Conservation (phyloP, 192 early-diverging fungal genomes). For the Haplosporangium gracile region DNA sequence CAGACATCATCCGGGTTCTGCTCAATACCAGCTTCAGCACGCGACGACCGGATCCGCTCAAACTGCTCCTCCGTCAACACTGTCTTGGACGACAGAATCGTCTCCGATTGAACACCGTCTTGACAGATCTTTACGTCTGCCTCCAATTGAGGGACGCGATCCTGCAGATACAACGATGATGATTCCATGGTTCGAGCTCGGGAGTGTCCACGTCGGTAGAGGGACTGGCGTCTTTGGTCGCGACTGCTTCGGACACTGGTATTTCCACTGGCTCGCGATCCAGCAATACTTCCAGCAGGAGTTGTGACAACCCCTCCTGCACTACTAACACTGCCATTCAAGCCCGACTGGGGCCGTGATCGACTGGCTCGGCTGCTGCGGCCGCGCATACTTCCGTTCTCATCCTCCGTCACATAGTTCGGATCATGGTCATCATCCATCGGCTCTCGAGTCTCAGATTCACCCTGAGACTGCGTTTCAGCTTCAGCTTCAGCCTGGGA, state of each 20-base stretch:
- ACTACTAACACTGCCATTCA: not conserved
- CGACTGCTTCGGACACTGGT: not conserved
- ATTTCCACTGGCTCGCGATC: not conserved
- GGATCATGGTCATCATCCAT: not conserved
- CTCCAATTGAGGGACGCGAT: conserved; percentile 33
- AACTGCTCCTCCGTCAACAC: conserved; percentile 39
- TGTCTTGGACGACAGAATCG: conserved; percentile 31
- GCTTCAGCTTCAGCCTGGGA: not conserved
- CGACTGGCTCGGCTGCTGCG: not conserved
- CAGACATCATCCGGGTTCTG: conserved; percentile 11
- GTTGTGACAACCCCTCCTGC: not conserved
- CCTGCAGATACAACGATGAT: not conserved
- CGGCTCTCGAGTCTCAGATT: not conserved
- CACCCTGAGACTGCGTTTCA: not conserved
- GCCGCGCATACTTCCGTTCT: not conserved
- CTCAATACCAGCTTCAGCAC: not conserved
- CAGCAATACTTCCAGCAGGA: not conserved
- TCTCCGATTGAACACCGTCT: conserved; percentile 25
- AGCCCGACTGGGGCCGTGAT: not conserved
- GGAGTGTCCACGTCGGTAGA: not conserved
- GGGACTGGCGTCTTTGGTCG: not conserved
- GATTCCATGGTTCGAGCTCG: not conserved
- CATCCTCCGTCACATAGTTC: not conserved
- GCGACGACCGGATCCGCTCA: conserved; percentile 16
- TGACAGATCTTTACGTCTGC: conserved; percentile 30